phyloP scores from a whole-genome alignment of 805 yeast genomes.

The Ogataea paradorogensis region DNA sequence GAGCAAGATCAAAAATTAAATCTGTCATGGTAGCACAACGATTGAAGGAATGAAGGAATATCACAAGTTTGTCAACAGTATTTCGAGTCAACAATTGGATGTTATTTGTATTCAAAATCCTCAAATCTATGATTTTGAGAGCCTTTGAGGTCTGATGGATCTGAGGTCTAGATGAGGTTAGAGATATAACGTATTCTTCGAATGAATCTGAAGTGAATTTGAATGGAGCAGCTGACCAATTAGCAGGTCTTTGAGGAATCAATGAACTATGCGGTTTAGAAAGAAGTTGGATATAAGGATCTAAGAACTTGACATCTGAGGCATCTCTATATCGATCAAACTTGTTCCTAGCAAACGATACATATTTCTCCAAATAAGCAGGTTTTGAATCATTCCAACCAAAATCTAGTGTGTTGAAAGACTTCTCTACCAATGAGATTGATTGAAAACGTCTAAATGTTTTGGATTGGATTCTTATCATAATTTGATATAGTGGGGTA shows the following conservation, averaged over 20 bases:
- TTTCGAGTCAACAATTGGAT: constrained; percentile 1
- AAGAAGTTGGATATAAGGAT: constrained; percentile 1
- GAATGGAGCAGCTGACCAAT: background rate
- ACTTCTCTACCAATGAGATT: background rate
- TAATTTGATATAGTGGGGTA: constrained; percentile 6
- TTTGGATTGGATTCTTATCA: background rate
- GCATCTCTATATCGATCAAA: background rate
- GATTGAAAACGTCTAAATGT: background rate
- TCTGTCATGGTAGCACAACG: constrained; percentile 5
- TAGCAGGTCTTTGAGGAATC: background rate
- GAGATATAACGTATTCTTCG: background rate
- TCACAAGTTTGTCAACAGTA: background rate
- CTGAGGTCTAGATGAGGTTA: constrained; percentile 3
- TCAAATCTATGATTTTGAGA: background rate
- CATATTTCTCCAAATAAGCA: background rate
- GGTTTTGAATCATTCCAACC: background rate
- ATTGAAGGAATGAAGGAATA: constrained; percentile 7
- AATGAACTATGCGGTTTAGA: constrained; percentile 1
- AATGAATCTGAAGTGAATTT: background rate
- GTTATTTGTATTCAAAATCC: constrained; percentile 1
- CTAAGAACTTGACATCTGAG: background rate
- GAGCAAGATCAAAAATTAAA: constrained; percentile 8
- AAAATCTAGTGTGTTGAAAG: background rate
- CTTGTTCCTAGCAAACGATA: constrained; percentile 1
- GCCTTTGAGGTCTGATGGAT: background rate